Base-by-base conservation (phyloP, 2,329 filamentous ascomycete genomes). In the Trichoderma sp. region DNA sequence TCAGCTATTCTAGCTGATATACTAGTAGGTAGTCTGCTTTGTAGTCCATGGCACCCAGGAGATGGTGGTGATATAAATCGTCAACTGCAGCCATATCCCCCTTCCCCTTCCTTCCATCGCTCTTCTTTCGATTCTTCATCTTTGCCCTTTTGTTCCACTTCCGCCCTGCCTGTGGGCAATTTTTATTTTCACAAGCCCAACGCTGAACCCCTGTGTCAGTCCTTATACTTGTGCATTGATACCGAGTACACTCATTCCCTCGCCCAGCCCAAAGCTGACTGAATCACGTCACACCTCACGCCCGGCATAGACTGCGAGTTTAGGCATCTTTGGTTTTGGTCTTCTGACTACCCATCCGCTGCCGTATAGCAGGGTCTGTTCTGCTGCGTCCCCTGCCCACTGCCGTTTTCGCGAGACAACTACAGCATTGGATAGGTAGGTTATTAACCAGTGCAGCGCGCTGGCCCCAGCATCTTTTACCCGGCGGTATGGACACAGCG, bases 271-370 rank as follows among this genome's bases (percentile, higher is more conserved):
- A 57, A 31, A 31, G 55, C 33, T n/a, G 21, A 19, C 21, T 21
- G 24, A 35, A 56, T 56, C 61, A 65, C 62, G 62, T 65, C 62
- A 65, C 62, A 56, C 61, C 40, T 40, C 31, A 64, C 52, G 52
- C 52, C 52, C 27, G 52, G 52, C 52, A 55, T 55, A 29, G 52
- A 31, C 27, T 55, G 52, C 52, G 52, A 27, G 1, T 29, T 37
- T 40, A 6, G 47, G 21, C 49, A 53, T 21, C 33, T 49, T 7
- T 21, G 43, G n/a, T 47, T 33, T n/a, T 47, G 43, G 43, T 47
- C 43, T 47, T 47, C 43, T 37, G 60, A 19, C 33, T 31, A 27
- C 55, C 52, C 35, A 57, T 65, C 47, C 52, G 62, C 62, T 24
- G 7, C 37, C 31, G 31, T 31, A 29, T 35, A 16, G 55, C 55